Percentiles rank a stretch among this genome's conserved stretches.
These are phyloP conservation scores for Monosporozyma siamensis DNA, from an alignment of 805 yeast species.

Conservation along the genomic window DNA sequence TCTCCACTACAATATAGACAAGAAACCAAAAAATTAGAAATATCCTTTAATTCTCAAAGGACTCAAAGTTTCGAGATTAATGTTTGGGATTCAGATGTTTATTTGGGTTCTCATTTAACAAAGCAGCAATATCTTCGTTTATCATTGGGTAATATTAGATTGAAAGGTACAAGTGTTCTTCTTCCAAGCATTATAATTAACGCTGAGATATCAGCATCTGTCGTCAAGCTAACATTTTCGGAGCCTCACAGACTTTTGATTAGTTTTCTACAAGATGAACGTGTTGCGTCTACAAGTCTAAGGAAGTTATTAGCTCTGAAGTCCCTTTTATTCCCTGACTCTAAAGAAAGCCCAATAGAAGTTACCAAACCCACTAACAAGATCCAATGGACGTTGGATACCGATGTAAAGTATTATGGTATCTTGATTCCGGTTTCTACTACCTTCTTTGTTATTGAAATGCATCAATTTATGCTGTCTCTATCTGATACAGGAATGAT, in stretches of 20 bases:
- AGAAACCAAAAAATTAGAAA: conserved; percentile 17
- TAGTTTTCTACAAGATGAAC: conserved; percentile 23
- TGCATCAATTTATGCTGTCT: conserved; percentile 17
- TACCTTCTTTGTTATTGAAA: conserved; percentile 22
- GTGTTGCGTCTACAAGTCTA: conserved; percentile 16
- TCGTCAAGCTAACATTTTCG: conserved; percentile 20
- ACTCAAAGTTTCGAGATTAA: conserved; percentile 12
- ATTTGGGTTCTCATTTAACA: conserved; percentile 20
- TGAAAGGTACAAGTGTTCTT: conserved; percentile 6
- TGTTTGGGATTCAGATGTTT: conserved; percentile 20
- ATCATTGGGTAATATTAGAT: conserved; percentile 18
- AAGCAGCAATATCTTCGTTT: conserved; percentile 22
- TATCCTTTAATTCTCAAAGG: conserved; percentile 13
- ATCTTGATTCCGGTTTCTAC: conserved; percentile 22
- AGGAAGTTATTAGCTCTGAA: conserved; percentile 10
- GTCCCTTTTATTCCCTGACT: conserved; percentile 2
- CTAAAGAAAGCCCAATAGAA: too few species aligned
- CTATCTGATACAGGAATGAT: conserved; percentile 11
- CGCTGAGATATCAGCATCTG: conserved; percentile 12
- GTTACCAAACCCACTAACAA: background rate
- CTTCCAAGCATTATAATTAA: conserved; percentile 4
- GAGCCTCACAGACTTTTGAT: conserved; percentile 23
- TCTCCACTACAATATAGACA: conserved; percentile 19
- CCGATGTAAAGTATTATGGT: conserved; percentile 23
- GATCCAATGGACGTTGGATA: conserved; percentile 14